phyloP scores from a whole-genome alignment of 148 eudicot species.

The Limonium bicolor region DNA sequence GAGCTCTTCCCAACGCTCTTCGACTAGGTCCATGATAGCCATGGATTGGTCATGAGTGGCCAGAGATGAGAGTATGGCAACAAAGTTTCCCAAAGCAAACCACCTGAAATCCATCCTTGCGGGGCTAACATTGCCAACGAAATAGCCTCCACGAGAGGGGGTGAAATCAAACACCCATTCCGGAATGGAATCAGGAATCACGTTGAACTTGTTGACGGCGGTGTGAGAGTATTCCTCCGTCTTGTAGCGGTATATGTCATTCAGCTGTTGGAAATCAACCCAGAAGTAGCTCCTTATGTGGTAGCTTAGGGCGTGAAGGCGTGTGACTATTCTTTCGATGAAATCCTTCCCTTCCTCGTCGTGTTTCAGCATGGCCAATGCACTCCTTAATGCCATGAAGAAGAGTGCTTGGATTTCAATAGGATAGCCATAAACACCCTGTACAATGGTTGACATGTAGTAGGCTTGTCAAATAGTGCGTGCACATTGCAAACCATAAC shows the following conservation, averaged over 20 bases:
- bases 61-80: constrained; percentile 14
- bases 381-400: constrained; percentile 17
- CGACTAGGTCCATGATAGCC: constrained; percentile 21
- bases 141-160: constrained; percentile 15
- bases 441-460: constrained; percentile 7
- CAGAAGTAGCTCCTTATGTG: constrained; percentile 70
- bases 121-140: constrained; percentile 18
- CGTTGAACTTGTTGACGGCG: constrained; percentile 42
- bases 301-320: constrained; percentile 51
- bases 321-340: constrained; percentile 45
- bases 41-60: constrained; percentile 18
- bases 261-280: constrained; percentile 58
- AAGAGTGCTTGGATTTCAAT: constrained; percentile 65
- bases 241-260: constrained; percentile 57
- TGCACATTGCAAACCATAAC: no score
- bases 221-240: constrained; percentile 73
- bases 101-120: constrained; percentile 24
- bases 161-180: constrained; percentile 20
- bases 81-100: constrained; percentile 18
- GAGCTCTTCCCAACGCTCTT: constrained; percentile 19
- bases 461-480: no score
- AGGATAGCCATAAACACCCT: constrained; percentile 64
- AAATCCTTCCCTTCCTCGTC: constrained; percentile 51
- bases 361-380: constrained; percentile 31
- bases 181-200: constrained; percentile 23